Evolutionary conservation across 768 basidiomycete genomes (phyloP).

Genomic region (Daedaleopsis nitida): DNA sequence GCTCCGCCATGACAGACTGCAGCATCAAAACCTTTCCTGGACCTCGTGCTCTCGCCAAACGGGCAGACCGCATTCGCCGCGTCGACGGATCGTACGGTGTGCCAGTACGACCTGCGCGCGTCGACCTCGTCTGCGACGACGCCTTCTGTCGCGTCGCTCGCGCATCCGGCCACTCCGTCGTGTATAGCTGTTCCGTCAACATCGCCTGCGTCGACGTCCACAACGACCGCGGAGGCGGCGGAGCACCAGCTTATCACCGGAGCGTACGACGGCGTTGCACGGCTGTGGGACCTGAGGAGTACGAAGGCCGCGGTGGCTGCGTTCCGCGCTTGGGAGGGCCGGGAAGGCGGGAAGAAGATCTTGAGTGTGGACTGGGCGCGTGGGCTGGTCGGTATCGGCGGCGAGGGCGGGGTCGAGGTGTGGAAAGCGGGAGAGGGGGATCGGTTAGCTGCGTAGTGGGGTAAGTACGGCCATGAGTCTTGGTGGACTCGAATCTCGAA

Average conservation of each 20-base stretch:
- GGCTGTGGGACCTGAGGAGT: slow-evolving; percentile 80
- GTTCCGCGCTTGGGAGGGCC: slow-evolving; percentile 34
- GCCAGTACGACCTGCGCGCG: slow-evolving; percentile 67
- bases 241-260: slow-evolving; percentile 67
- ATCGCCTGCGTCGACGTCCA: neutral
- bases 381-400: slow-evolving; percentile 25
- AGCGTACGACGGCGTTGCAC: slow-evolving; percentile 75
- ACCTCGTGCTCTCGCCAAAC: slow-evolving; percentile 51
- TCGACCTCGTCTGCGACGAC: slow-evolving; percentile 35
- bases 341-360: slow-evolving; percentile 2
- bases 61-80: slow-evolving; percentile 55
- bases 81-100: slow-evolving; percentile 75
- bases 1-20: slow-evolving; percentile 46
- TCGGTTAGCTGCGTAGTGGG: neutral
- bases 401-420: slow-evolving; percentile 30
- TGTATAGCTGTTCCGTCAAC: slow-evolving; percentile 43
- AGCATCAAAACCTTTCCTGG: slow-evolving; percentile 75
- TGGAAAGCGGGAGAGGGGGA: slow-evolving; percentile 28
- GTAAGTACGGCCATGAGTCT: too few relatives aligned
- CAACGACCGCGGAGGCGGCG: slow-evolving; percentile 4
- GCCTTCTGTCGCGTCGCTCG: slow-evolving; percentile 45
- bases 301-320: slow-evolving; percentile 62
- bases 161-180: slow-evolving; percentile 69
- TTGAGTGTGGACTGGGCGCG: slow-evolving; percentile 24
- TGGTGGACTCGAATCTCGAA: too few relatives aligned